phyloP scores from a whole-genome alignment of 78 protist genomes.

The Bodo saltans region DNA sequence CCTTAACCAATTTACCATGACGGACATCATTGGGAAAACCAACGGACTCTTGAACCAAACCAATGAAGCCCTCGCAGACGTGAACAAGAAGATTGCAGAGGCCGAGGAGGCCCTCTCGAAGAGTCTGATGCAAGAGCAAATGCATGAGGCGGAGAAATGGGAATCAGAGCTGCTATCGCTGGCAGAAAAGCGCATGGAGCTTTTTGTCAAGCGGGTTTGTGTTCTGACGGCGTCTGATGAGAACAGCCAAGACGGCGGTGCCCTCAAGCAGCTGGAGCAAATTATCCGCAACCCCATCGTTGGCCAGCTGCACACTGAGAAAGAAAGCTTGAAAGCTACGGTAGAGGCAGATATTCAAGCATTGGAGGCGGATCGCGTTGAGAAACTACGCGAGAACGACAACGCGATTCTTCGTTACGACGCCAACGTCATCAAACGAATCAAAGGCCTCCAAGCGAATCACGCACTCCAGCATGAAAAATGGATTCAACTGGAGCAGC shows the following conservation, averaged over 20 bases:
- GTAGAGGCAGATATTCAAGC: too few species aligned
- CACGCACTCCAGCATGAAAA: background rate
- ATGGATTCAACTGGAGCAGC: background rate
- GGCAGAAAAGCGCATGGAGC: too few species aligned
- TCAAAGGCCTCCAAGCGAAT: background rate
- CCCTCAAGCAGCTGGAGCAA: too few species aligned
- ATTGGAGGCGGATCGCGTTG: too few species aligned
- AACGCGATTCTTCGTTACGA: background rate
- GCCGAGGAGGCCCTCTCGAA: slow-evolving; percentile 20
- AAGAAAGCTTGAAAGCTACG: too few species aligned
- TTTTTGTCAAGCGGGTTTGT: too few species aligned
- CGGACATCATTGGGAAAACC: background rate
- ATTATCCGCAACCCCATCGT: too few species aligned
- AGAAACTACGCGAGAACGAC: too few species aligned
- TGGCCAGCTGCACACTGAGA: background rate
- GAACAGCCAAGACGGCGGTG: too few species aligned
- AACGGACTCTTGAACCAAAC: background rate
- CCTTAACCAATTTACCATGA: background rate
- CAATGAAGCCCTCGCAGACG: background rate
- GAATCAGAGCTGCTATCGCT: too few species aligned
- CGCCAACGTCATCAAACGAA: background rate
- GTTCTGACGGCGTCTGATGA: too few species aligned
- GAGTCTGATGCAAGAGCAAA: background rate
- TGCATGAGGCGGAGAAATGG: too few species aligned
- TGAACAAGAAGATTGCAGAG: background rate